Conservation (phyloP, 805 yeast genomes). For the Starmerella apicola region DNA sequence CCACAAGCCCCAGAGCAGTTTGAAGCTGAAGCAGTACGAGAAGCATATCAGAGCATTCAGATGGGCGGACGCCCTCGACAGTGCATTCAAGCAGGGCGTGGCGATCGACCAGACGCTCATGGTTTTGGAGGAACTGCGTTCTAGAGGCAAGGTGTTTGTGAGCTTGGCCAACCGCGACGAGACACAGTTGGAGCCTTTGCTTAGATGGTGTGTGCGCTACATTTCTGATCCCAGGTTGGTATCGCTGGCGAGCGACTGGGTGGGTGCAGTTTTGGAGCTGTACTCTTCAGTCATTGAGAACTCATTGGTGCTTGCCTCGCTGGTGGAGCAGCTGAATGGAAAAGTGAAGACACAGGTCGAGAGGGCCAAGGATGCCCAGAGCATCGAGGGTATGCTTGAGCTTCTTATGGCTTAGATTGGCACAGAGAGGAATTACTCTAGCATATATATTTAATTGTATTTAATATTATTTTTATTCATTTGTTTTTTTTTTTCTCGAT, state of each 20-base stretch:
- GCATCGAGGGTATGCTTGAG: conserved; percentile 88
- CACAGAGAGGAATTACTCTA: too few relatives aligned
- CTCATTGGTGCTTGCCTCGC: conserved; percentile 65
- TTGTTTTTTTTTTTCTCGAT: too few relatives aligned
- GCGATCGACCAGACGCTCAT: conserved; percentile 71
- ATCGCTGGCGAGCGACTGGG: conserved; percentile 51
- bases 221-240: conserved; percentile 71
- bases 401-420: conserved; percentile 51
- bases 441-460: too few relatives aligned
- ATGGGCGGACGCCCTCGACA: conserved; percentile 87
- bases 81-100: conserved; percentile 68
- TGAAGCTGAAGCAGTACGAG: conserved; percentile 66
- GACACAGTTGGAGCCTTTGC: conserved; percentile 66
- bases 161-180: conserved; percentile 77
- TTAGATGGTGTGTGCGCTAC: conserved; percentile 67
- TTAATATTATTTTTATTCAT: too few relatives aligned
- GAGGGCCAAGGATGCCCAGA: conserved; percentile 76
- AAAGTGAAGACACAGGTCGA: conserved; percentile 57
- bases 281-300: conserved; percentile 63
- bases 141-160: conserved; percentile 78
- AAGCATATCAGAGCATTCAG: conserved; percentile 72
- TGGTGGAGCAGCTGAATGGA: conserved; percentile 42
- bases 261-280: conserved; percentile 57
- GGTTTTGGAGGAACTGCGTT: conserved; percentile 72
- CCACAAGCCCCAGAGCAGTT: conserved; percentile 30